phyloP scores from a whole-genome alignment of 345 rosid genomes.

The Angophora floribunda region DNA sequence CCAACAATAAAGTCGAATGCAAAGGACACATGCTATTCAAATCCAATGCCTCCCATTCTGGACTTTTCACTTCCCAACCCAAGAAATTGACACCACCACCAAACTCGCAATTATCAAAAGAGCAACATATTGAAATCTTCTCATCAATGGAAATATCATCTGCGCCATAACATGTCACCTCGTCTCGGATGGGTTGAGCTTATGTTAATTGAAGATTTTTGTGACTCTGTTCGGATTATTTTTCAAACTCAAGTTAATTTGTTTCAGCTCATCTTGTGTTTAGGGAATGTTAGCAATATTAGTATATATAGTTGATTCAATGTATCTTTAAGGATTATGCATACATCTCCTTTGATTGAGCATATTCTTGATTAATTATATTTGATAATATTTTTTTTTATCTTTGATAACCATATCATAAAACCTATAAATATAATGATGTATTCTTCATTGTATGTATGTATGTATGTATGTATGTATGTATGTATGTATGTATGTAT shows the following conservation, averaged over 20 bases:
- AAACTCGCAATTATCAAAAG: neutral
- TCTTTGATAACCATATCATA: too few relatives aligned
- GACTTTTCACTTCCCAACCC: neutral
- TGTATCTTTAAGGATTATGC: too few relatives aligned
- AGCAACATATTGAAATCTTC: neutral
- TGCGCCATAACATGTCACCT: rapidly evolving
- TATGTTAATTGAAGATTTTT: too few relatives aligned
- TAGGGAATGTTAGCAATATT: neutral
- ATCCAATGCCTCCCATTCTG: rapidly evolving
- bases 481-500: too few relatives aligned
- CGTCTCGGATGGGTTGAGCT: neutral
- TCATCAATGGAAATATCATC: neutral
- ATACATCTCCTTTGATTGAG: too few relatives aligned
- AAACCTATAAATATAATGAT: too few relatives aligned
- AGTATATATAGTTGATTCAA: neutral
- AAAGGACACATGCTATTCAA: rapidly evolving
- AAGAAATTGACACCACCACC: neutral
- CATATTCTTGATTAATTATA: too few relatives aligned
- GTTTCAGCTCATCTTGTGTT: neutral
- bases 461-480: too few relatives aligned
- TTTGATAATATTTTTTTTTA: too few relatives aligned
- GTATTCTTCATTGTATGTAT: too few relatives aligned
- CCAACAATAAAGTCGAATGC: too few relatives aligned
- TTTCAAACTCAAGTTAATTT: too few relatives aligned
- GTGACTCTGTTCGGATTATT: neutral